Base-by-base conservation (phyloP, 2,329 filamentous ascomycete genomes). In the Falciphora oryzae region DNA sequence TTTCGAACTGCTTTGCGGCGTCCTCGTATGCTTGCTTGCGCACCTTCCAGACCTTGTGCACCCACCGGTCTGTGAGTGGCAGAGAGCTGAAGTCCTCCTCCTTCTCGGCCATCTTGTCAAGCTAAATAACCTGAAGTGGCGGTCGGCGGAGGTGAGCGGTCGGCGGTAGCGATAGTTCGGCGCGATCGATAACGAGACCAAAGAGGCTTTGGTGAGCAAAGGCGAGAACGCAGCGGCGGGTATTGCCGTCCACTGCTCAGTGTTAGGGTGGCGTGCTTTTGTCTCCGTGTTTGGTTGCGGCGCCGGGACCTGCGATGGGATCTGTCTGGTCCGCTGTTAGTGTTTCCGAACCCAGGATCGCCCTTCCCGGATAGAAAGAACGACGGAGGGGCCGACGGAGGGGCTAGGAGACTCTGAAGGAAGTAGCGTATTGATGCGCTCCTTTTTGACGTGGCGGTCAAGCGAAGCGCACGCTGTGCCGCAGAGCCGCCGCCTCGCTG, bases 1-100 rank as follows among this genome's bases (percentile, higher is more conserved):
- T 81, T 74, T 93, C 89, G 76, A 99, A 98, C 70, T 89, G 86
- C 76, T 95, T 93, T 57, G 90, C 86, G 27, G 92, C 93, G 70
- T 95, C 92, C 82, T 99, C 95, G 75, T 98, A 99, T 63, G 89
- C 95, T 73, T 87, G 88, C 79, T 99, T 99, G 73, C 95, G 87
- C 57, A 96, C 93, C 84, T 99, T 99, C 95, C 95, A 99, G 73
- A 89, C 87, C 81, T 96, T 96, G 81, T 96, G 92, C 64, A 85
- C 81, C 78, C 93, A 96, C 74, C 92, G 87, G 68, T 96, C 92
- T 59, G 87, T 81, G 65, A 96, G 77, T 58, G 92, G 90, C 67
- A 96, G 80, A 68, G 89, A 86, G 78, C 87, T 89, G 75, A 89
- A 94, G 75, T 96, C 92, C 74, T 93, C 91, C 76, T 94, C 91